These are phyloP conservation scores for Aspergillus conjunctus DNA, from an alignment of 495 filamentous ascomycete genomes.

Conservation along the genomic window DNA sequence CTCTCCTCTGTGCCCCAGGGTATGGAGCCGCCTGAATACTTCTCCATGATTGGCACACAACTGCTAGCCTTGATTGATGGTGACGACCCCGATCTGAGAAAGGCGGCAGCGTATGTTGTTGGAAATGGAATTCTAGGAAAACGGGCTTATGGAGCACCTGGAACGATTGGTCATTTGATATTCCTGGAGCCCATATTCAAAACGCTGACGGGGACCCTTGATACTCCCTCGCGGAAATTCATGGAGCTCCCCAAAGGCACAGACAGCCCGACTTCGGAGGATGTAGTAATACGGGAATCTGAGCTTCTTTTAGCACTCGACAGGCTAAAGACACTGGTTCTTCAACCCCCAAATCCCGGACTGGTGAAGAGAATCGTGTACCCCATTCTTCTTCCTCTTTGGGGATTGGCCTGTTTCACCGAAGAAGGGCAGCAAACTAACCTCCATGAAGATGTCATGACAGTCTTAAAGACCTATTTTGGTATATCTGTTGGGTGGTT, in stretches of 20 bases:
- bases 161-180: slow-evolving; percentile 67
- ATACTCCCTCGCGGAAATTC: slow-evolving; percentile 30
- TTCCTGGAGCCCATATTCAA: slow-evolving; percentile 67
- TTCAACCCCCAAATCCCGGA: slow-evolving; percentile 72
- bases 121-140: slow-evolving; percentile 72
- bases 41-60: slow-evolving; percentile 64
- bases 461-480: slow-evolving; percentile 51
- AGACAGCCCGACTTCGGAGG: slow-evolving; percentile 1
- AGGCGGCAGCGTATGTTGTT: slow-evolving; percentile 70
- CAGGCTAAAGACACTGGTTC: slow-evolving; percentile 58
- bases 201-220: slow-evolving; percentile 58
- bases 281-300: slow-evolving; percentile 28
- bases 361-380: slow-evolving; percentile 69
- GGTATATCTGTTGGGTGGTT: slow-evolving; percentile 46
- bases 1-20: slow-evolving; percentile 63
- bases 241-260: slow-evolving; percentile 16
- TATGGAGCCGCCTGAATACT: slow-evolving; percentile 60
- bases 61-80: slow-evolving; percentile 69
- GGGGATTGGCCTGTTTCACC: slow-evolving; percentile 64
- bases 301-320: slow-evolving; percentile 48
- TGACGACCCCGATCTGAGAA: slow-evolving; percentile 61
- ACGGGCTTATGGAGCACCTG: slow-evolving; percentile 66
- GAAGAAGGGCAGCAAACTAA: slow-evolving; percentile 31
- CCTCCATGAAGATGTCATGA: slow-evolving; percentile 37
- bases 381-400: slow-evolving; percentile 67